Percentiles rank a stretch among this genome's conserved stretches.
Conservation (phyloP, 2,329 filamentous ascomycete genomes). For the Cryphonectria radicalis region DNA sequence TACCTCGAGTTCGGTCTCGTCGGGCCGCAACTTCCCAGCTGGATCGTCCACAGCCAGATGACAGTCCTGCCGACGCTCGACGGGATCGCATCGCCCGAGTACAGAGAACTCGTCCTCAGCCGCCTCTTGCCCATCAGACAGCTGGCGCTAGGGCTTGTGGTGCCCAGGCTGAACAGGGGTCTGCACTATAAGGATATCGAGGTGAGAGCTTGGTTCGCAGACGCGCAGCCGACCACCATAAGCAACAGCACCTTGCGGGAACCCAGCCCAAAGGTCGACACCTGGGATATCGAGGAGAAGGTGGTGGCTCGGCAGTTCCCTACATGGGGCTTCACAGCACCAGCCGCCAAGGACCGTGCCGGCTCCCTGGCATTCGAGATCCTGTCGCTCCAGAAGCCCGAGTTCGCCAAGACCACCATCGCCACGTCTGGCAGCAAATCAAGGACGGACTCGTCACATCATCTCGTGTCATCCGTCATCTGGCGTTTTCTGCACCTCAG, state of each 20-base stretch:
- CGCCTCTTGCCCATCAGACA: conserved; percentile 77
- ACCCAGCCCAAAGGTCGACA: conserved; percentile 52
- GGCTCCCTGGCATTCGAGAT: conserved; percentile 64
- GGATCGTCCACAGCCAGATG: conserved; percentile 79
- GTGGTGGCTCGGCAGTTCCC: conserved; percentile 55
- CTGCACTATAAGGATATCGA: conserved; percentile 80
- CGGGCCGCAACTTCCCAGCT: conserved; percentile 77
- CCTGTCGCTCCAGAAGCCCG: conserved; percentile 67
- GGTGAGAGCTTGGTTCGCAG: conserved; percentile 84
- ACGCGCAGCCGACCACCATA: conserved; percentile 70
- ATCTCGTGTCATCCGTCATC: conserved; percentile 72
- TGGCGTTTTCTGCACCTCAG: conserved; percentile 91
- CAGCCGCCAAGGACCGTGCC: conserved; percentile 40
- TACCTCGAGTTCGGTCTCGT: conserved; percentile 87
- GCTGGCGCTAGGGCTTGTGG: conserved; percentile 76
- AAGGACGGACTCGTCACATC: conserved; percentile 66
- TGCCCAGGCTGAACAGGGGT: conserved; percentile 79
- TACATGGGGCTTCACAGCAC: conserved; percentile 19
- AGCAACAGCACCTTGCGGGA: conserved; percentile 48
- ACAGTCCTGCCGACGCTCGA: conserved; percentile 84
- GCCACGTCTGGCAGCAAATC: conserved; percentile 53
- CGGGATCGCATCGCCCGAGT: conserved; percentile 77
- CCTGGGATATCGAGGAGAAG: conserved; percentile 75
- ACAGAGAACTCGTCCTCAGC: conserved; percentile 76
- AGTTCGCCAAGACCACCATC: conserved; percentile 73